A percentile compares a stretch with the other conserved stretches of the same genome.
These are phyloP conservation scores for Viola odorata DNA, from an alignment of 345 rosid species.

Conservation along the genomic window DNA sequence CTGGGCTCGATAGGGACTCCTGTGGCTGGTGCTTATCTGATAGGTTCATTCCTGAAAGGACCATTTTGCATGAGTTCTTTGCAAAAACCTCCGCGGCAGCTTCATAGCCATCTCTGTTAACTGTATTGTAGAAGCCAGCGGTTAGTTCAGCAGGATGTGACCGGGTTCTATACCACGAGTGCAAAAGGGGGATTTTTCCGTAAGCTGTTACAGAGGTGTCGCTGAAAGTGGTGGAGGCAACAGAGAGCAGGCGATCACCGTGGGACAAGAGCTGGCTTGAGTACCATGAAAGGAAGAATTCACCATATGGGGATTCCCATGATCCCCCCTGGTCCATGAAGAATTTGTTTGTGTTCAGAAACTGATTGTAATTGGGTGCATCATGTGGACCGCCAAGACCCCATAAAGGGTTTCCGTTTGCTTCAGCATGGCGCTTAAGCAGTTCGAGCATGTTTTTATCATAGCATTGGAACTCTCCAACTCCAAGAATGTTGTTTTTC, in stretches of 20 bases:
- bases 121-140: constrained; percentile 68
- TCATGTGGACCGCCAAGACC: constrained; percentile 94
- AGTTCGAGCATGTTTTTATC: constrained; percentile 68
- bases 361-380: constrained; percentile 53
- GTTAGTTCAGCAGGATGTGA: constrained; percentile 74
- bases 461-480: constrained; percentile 86
- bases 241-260: constrained; percentile 59
- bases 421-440: constrained; percentile 65
- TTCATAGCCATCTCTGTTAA: constrained; percentile 56
- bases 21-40: constrained; percentile 49
- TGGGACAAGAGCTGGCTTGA: constrained; percentile 61
- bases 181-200: constrained; percentile 68
- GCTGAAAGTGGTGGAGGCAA: constrained; percentile 49
- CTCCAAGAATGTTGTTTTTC: constrained; percentile 37
- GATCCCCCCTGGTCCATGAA: constrained; percentile 75
- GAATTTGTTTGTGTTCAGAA: constrained; percentile 44
- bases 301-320: constrained; percentile 78
- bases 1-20: constrained; percentile 56
- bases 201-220: constrained; percentile 31
- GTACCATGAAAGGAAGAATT: constrained; percentile 91
- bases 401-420: constrained; percentile 74
- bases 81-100: constrained; percentile 55
- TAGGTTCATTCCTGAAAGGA: constrained; percentile 83
- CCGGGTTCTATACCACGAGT: constrained; percentile 64
- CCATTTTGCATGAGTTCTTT: constrained; percentile 71